These are phyloP conservation scores for Leptographium galeiforme DNA, from an alignment of 2,329 filamentous ascomycete species.

Conservation along the genomic window DNA sequence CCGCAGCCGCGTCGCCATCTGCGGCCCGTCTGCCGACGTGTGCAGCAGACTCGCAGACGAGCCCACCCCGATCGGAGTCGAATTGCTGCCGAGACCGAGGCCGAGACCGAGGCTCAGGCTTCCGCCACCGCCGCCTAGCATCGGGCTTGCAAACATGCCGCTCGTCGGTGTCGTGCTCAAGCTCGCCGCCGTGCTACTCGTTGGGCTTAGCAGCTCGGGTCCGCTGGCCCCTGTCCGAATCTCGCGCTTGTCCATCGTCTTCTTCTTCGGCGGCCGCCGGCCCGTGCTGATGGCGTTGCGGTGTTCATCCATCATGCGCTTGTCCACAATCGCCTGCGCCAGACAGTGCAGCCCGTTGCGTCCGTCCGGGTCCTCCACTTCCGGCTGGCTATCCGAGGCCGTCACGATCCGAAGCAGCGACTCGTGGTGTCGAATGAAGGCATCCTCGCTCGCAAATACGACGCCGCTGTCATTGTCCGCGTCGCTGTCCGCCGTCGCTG, in stretches of 20 bases:
- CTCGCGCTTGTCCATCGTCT: constrained; percentile 20
- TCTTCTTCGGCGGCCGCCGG: constrained; percentile 20
- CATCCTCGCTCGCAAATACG: constrained; percentile 11
- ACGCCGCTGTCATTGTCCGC: neutral
- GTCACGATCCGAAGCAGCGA: constrained; percentile 24
- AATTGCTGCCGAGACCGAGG: neutral
- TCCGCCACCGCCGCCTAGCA: neutral
- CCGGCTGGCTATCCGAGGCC: constrained; percentile 19
- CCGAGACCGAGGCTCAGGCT: neutral
- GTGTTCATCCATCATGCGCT: constrained; percentile 22
- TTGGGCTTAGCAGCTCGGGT: neutral
- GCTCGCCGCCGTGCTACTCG: neutral
- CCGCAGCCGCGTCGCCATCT: constrained; percentile 15
- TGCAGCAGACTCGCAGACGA: constrained; percentile 6
- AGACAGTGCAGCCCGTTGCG: constrained; percentile 46
- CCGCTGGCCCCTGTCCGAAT: neutral
- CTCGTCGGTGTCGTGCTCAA: neutral
- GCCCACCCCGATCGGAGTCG: neutral
- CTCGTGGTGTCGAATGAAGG: constrained; percentile 19
- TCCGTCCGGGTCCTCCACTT: constrained; percentile 28
- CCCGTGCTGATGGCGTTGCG: constrained; percentile 16
- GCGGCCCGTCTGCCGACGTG: constrained; percentile 9
- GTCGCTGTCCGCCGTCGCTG: neutral
- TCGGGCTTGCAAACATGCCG: constrained; percentile 5
- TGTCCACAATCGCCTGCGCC: constrained; percentile 36